Conservation (phyloP, 129 eudicot genomes). For the Silybum marianum region DNA sequence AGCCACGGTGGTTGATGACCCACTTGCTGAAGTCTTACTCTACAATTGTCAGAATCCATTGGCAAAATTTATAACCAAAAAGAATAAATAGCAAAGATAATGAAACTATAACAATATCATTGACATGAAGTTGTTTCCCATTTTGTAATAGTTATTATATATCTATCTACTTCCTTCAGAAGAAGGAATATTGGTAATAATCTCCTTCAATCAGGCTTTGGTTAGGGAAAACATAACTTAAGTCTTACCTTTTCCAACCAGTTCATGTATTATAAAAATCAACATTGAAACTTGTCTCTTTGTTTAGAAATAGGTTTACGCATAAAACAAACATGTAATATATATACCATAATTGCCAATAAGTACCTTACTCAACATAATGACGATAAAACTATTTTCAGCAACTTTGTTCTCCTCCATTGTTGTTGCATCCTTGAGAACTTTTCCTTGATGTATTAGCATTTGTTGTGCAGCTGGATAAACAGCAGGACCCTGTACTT, state of each 20-base stretch:
- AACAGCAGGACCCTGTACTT: slow-evolving; percentile 49
- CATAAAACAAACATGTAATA: neutral
- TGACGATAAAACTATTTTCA: slow-evolving; percentile 57
- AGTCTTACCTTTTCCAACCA: neutral
- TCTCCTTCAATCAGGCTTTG: neutral
- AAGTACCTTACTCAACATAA: slow-evolving; percentile 67
- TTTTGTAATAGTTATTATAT: neutral
- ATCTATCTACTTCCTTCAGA: neutral
- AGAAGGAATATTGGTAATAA: neutral
- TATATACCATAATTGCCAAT: neutral
- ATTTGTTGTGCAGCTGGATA: slow-evolving; percentile 64
- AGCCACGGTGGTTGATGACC: slow-evolving; percentile 40
- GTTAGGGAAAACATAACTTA: neutral
- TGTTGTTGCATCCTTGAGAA: slow-evolving; percentile 71
- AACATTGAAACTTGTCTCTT: neutral
- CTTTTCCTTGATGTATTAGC: slow-evolving; percentile 65
- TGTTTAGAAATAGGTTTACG: neutral
- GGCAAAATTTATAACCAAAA: neutral
- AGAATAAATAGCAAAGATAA: neutral
- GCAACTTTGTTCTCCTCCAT: slow-evolving; percentile 64
- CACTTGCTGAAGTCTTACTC: slow-evolving; percentile 52
- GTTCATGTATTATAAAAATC: neutral
- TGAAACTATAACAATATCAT: neutral
- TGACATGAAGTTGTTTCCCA: neutral
- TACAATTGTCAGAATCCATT: slow-evolving; percentile 18